Evolutionary conservation across 441 rosid species (phyloP).

Genomic region (Adansonia madagascariensis): DNA sequence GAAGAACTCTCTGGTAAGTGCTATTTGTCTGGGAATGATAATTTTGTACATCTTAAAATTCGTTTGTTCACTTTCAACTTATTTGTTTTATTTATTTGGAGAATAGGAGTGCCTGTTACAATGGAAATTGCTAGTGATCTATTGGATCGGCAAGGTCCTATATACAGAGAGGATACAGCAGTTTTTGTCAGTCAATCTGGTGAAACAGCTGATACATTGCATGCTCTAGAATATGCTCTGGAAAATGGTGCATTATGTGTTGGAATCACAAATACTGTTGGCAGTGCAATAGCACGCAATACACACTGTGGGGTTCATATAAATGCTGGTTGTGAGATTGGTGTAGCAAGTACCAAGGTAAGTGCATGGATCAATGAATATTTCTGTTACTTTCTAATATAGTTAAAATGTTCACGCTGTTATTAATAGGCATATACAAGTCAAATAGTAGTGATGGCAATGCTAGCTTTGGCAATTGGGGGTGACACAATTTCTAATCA

Average conservation of each 20-base stretch:
- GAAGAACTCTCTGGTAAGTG: constrained; percentile 89
- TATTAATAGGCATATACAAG: constrained; percentile 84
- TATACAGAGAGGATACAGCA: constrained; percentile 94
- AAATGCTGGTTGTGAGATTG: constrained; percentile 94
- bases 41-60: neutral
- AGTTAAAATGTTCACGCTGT: constrained; percentile 5
- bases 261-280: constrained; percentile 85
- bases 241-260: constrained; percentile 95
- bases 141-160: constrained; percentile 88
- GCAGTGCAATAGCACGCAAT: constrained; percentile 12
- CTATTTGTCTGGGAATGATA: neutral
- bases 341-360: constrained; percentile 98
- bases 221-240: constrained; percentile 77
- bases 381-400: constrained; percentile 16
- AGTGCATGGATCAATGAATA: constrained; percentile 10
- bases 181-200: constrained; percentile 98
- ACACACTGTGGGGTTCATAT: constrained; percentile 19
- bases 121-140: constrained; percentile 99
- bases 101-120: constrained; percentile 81
- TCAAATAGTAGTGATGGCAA: constrained; percentile 95
- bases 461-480: constrained; percentile 91
- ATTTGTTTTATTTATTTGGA: constrained; percentile 17
- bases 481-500: constrained; percentile 73
- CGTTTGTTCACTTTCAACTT: constrained; percentile 5
- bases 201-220: constrained; percentile 95